These are phyloP conservation scores for Bullera alba DNA, from an alignment of 768 basidiomycete genomes.

Conservation along the genomic window DNA sequence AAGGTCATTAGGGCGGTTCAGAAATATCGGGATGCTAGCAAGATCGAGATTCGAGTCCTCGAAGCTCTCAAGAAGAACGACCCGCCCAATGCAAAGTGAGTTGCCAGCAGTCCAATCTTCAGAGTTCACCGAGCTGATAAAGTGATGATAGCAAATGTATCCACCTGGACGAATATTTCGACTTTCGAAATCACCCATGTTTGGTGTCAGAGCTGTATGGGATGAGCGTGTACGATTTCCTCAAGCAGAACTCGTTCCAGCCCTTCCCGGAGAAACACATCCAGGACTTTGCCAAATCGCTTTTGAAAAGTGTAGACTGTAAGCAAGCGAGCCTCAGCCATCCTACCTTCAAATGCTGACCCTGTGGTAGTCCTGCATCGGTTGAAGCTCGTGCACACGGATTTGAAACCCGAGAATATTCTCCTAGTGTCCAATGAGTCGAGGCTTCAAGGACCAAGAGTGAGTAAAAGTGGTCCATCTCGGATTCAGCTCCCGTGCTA, in stretches of 20 bases:
- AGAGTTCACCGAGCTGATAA: background rate
- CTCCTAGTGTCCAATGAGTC: slow-evolving; percentile 81
- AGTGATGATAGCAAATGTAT: slow-evolving; percentile 71
- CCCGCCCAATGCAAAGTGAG: slow-evolving; percentile 79
- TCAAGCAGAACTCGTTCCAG: slow-evolving; percentile 94
- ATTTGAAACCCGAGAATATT: slow-evolving; percentile 98
- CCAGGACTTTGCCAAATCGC: slow-evolving; percentile 85
- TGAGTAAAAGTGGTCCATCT: slow-evolving; percentile 20
- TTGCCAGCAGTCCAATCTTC: slow-evolving; percentile 38
- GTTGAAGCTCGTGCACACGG: slow-evolving; percentile 87
- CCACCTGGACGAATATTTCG: slow-evolving; percentile 87
- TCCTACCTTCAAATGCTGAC: background rate
- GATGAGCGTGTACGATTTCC: slow-evolving; percentile 96
- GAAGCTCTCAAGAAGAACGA: slow-evolving; percentile 84
- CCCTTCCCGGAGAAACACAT: slow-evolving; percentile 96
- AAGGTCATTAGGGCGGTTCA: slow-evolving; percentile 98
- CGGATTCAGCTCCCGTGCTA: background rate
- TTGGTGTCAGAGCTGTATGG: slow-evolving; percentile 91
- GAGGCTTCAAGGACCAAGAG: slow-evolving; percentile 28
- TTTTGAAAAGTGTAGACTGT: slow-evolving; percentile 92
- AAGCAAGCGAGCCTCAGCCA: slow-evolving; percentile 44
- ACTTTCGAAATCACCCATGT: slow-evolving; percentile 95
- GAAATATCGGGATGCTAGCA: slow-evolving; percentile 97
- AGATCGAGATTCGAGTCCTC: slow-evolving; percentile 93
- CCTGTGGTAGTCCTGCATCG: slow-evolving; percentile 74